These are phyloP conservation scores for Hymenoscyphus linearis DNA, from an alignment of 2,329 filamentous ascomycete genomes.

Conservation along the genomic window DNA sequence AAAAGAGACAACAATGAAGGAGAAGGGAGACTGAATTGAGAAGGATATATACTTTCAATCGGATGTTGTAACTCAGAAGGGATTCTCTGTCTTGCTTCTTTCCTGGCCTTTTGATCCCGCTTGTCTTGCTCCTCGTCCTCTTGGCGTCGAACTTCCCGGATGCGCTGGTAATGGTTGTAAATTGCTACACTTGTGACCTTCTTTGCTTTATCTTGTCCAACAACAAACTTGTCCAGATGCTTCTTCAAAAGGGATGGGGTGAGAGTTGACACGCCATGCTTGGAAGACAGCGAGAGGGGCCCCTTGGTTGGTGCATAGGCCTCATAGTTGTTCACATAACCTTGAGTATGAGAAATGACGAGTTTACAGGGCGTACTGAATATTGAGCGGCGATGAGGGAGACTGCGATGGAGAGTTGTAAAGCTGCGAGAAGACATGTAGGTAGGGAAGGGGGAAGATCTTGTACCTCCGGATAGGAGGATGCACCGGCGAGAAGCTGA, in stretches of 20 bases:
- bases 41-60: constrained; percentile 61
- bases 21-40: not conserved
- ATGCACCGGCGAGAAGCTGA: not conserved
- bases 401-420: constrained; percentile 5
- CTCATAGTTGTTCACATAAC: constrained; percentile 59
- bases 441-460: constrained; percentile 22
- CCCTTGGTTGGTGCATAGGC: constrained; percentile 55
- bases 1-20: not conserved
- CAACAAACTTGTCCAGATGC: constrained; percentile 91
- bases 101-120: constrained; percentile 57
- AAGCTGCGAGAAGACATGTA: constrained; percentile 1
- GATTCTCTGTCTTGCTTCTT: constrained; percentile 35
- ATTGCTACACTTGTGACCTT: constrained; percentile 89
- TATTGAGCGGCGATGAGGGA: constrained; percentile 15
- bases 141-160: constrained; percentile 68
- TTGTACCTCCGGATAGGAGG: constrained; percentile 3
- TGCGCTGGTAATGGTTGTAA: constrained; percentile 92
- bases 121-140: constrained; percentile 68
- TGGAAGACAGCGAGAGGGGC: constrained; percentile 46
- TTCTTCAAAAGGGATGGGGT: constrained; percentile 72
- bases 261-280: constrained; percentile 56
- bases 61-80: constrained; percentile 56
- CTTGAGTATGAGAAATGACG: constrained; percentile 33
- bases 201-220: constrained; percentile 91
- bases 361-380: constrained; percentile 3